Percentiles rank a stretch among this genome's conserved stretches.
Evolutionary conservation across 805 yeast genomes (phyloP).

Genomic region (Saccharomyces kudriavzevii): DNA sequence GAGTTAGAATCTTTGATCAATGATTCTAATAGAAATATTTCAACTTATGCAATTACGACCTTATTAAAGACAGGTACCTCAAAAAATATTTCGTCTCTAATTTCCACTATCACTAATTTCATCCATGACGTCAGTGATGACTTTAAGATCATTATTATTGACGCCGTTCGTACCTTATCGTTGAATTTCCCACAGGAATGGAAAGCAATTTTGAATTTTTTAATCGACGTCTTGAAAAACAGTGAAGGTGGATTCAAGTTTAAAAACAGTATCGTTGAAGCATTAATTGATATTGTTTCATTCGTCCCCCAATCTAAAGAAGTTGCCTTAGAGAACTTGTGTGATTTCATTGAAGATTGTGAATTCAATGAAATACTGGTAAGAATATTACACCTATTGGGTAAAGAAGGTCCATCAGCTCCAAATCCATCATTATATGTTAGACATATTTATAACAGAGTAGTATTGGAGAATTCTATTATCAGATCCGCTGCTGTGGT

Average conservation of each 20-base stretch:
- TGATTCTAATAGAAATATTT: slow-evolving; percentile 83
- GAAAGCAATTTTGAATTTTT: slow-evolving; percentile 69
- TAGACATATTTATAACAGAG: slow-evolving; percentile 93
- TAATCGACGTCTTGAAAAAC: slow-evolving; percentile 76
- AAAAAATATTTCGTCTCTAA: slow-evolving; percentile 79
- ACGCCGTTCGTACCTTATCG: slow-evolving; percentile 87
- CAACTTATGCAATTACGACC: slow-evolving; percentile 95
- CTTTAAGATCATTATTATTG: slow-evolving; percentile 88
- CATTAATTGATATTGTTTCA: slow-evolving; percentile 83
- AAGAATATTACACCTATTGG: slow-evolving; percentile 84
- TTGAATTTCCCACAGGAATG: slow-evolving; percentile 89
- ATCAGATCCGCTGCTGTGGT: slow-evolving; percentile 94
- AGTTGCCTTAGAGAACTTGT: slow-evolving; percentile 73
- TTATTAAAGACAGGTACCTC: slow-evolving; percentile 90
- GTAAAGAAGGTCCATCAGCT: slow-evolving; percentile 89
- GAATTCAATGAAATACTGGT: slow-evolving; percentile 90
- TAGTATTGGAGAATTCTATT: slow-evolving; percentile 89
- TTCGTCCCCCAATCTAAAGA: slow-evolving; percentile 80
- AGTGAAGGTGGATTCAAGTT: slow-evolving; percentile 78
- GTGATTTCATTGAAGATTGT: slow-evolving; percentile 97
- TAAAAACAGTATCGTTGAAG: slow-evolving; percentile 84
- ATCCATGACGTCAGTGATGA: slow-evolving; percentile 94
- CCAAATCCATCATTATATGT: slow-evolving; percentile 82
- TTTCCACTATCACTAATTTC: slow-evolving; percentile 76
- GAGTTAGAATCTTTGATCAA: slow-evolving; percentile 83